Evolutionary conservation across 257 asterid species (phyloP).

Genomic region (Eucommia ulmoides): DNA sequence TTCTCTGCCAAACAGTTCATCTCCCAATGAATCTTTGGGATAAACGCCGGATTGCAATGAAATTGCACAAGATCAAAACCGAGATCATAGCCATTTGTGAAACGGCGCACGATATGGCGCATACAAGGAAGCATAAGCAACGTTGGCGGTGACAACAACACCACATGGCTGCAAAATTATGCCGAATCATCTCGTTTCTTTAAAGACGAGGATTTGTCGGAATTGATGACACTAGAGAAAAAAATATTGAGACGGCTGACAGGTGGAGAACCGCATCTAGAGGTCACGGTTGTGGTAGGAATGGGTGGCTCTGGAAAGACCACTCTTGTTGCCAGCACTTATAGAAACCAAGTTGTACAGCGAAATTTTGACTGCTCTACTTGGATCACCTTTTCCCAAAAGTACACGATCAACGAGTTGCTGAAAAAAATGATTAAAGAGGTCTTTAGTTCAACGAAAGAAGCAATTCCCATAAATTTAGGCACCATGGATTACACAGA

Average conservation of each 20-base stretch:
- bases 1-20: background rate
- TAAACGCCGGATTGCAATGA: constrained; percentile 4
- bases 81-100: constrained; percentile 10
- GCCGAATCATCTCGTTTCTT: constrained; percentile 8
- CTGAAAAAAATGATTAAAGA: constrained; percentile 15
- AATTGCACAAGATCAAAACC: constrained; percentile 10
- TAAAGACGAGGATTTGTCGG: constrained; percentile 10
- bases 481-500: constrained; percentile 18
- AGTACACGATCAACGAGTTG: constrained; percentile 13
- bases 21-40: constrained; percentile 9
- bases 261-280: constrained; percentile 1
- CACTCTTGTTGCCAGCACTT: constrained; percentile 15
- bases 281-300: constrained; percentile 2
- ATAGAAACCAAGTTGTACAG: constrained; percentile 8
- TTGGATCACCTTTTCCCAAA: constrained; percentile 20
- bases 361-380: constrained; percentile 17
- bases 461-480: constrained; percentile 9
- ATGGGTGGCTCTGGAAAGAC: constrained; percentile 21
- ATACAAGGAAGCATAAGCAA: background rate
- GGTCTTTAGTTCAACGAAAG: constrained; percentile 9
- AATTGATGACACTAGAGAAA: background rate
- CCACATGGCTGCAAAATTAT: background rate
- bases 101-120: constrained; percentile 4
- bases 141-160: background rate
- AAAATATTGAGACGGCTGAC: constrained; percentile 5